Evolutionary conservation across 306 rosid species (phyloP).

Genomic region (Prosopis cineraria): DNA sequence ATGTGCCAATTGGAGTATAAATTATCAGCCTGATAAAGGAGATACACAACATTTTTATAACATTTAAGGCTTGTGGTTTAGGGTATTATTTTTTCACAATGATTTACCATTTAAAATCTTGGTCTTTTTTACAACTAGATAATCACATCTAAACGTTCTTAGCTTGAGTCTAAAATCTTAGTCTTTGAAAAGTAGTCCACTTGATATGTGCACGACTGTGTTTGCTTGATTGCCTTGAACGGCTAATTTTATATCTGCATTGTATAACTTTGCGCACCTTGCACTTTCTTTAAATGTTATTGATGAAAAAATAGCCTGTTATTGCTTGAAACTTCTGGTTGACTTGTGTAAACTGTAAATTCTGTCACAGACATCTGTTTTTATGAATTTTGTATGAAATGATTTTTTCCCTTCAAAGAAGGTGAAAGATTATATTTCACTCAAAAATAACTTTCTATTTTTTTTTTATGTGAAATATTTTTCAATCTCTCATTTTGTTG

Average conservation of each 20-base stretch:
- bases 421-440: too few species aligned
- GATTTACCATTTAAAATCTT: background rate
- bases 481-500: background rate
- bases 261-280: background rate
- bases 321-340: background rate
- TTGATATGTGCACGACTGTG: background rate
- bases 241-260: background rate
- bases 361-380: background rate
- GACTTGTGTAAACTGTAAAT: background rate
- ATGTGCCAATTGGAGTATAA: background rate
- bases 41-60: background rate
- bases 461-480: background rate
- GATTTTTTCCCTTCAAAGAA: too few species aligned
- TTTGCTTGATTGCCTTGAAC: background rate
- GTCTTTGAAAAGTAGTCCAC: background rate
- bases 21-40: background rate
- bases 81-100: too few species aligned
- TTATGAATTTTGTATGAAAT: background rate
- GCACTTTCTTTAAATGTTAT: background rate
- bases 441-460: too few species aligned
- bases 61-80: too few species aligned
- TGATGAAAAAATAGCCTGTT: background rate
- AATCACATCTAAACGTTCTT: background rate
- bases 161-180: background rate
- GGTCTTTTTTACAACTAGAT: background rate